A percentile compares a stretch with the other conserved stretches of the same genome.
These are phyloP conservation scores for Kodamaea sp. DNA, from an alignment of 1,139 yeast species.

Conservation along the genomic window DNA sequence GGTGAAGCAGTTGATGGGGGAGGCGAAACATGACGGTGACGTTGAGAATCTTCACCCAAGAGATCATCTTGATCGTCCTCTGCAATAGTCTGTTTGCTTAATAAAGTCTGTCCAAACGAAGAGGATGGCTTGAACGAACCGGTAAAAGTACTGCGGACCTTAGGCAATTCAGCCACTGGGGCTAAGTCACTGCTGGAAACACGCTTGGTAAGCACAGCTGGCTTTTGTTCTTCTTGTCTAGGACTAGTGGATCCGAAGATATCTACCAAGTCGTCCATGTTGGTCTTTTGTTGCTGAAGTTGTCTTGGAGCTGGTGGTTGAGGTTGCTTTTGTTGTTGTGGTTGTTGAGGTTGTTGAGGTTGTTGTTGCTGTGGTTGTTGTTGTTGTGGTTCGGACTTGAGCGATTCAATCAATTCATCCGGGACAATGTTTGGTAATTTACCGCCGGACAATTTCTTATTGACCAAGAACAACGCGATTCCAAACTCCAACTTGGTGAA, in stretches of 20 bases:
- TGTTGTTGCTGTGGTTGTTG: constrained; percentile 15
- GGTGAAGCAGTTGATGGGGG: constrained; percentile 11
- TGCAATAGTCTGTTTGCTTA: constrained; percentile 26
- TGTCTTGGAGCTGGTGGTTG: constrained; percentile 15
- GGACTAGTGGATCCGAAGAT: constrained; percentile 48
- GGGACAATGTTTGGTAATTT: constrained; percentile 74
- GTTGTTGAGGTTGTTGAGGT: constrained; percentile 14
- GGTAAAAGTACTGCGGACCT: constrained; percentile 39
- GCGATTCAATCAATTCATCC: constrained; percentile 46
- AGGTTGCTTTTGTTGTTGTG: constrained; percentile 12
- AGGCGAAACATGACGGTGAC: constrained; percentile 7
- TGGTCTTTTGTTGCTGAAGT: constrained; percentile 43
- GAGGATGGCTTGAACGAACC: constrained; percentile 60
- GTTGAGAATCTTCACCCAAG: constrained; percentile 28
- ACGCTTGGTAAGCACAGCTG: constrained; percentile 23
- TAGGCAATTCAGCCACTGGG: constrained; percentile 38
- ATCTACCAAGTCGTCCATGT: constrained; percentile 68
- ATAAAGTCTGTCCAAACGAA: constrained; percentile 63
- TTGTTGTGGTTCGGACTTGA: constrained; percentile 18
- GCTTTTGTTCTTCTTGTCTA: constrained; percentile 19
- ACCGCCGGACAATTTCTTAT: constrained; percentile 75
- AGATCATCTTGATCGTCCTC: constrained; percentile 27
- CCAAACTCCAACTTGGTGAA: constrained; percentile 83
- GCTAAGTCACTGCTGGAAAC: constrained; percentile 39
- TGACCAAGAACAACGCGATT: constrained; percentile 91